Evolutionary conservation across 1,284 basidiomycete species (phyloP), one percentile per base, ranked within the genome.

Genomic region (Boletellus deceptivus): DNA sequence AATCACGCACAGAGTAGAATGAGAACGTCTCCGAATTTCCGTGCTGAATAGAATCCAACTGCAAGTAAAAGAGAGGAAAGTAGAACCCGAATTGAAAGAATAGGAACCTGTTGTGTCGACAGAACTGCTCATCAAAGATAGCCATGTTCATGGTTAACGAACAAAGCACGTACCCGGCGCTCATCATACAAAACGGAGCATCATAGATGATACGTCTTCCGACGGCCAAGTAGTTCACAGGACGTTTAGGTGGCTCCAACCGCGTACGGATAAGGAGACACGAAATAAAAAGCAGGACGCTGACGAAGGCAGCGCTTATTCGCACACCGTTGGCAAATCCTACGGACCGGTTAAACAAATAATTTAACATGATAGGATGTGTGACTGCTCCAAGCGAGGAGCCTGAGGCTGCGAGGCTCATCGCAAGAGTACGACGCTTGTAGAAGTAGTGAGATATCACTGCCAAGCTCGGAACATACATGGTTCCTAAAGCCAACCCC

Each of bases 281-380:
- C 17, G 65, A 57, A 1, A 48, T 40, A 13, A 68, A 14, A n/a
- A 72, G 59, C 16, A 66, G 22, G 20, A 46, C 43, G 9, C 52
- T 68, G 39, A 68, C 22, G 11, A 71, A 49, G 0, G 59, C 63
- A 11, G 70, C 66, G 24, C 69, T 71, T 38, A 59, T 59, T 22
- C 64, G 63, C 10, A 70, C 65, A 18, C 62, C 66, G 17, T 58
- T 64, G 4, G 58, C 52, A 43, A 67, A 60, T 0, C 70, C 70
- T n/a, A 60, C 31, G 13, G 51, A 31, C 3, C 56, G 52, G 38
- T 62, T 59, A 22, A 76, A 63, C 18, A 70, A 49, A 44, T 74
- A 69, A 49, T 75, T 75, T 34, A 76, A 54, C 69, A 76, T 74
- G 50, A 75, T 68, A 2, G 74, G 58, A 18, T 64, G 64, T 6